These are phyloP conservation scores for Talaromyces nanjingensis DNA, from an alignment of 495 filamentous ascomycete species.

Conservation along the genomic window DNA sequence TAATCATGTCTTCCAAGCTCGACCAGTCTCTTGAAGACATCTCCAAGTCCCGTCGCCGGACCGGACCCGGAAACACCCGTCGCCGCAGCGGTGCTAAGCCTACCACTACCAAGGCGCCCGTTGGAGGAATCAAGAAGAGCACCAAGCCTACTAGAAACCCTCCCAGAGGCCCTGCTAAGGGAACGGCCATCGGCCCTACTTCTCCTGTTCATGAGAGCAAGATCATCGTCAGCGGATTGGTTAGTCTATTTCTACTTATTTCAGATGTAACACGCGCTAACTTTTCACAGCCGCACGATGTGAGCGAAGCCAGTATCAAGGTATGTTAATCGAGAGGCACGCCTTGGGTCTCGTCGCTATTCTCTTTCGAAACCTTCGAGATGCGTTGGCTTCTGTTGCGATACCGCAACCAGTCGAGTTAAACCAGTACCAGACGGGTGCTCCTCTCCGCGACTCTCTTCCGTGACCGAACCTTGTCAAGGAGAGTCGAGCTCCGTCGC, in stretches of 20 bases:
- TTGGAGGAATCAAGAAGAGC: conserved; percentile 83
- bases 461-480: conserved; percentile 27
- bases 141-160: conserved; percentile 54
- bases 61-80: conserved; percentile 46
- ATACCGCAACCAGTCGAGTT: conserved; percentile 9
- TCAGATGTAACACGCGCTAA: conserved; percentile 36
- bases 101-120: conserved; percentile 52
- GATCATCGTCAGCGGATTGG: conserved; percentile 95
- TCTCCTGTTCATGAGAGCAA: conserved; percentile 67
- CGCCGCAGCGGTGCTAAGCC: conserved; percentile 45
- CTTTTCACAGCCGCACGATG: conserved; percentile 72
- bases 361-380: conserved; percentile 39
- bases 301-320: conserved; percentile 94
- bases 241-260: conserved; percentile 40
- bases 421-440: conserved; percentile 8
- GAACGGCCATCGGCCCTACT: conserved; percentile 54
- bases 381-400: conserved; percentile 17
- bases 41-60: conserved; percentile 65
- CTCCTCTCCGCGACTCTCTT: conserved; percentile 20
- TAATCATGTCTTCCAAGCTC: conserved; percentile 84
- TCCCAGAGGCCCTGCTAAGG: conserved; percentile 55
- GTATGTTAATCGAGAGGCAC: conserved; percentile 82
- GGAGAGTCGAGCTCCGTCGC: conserved; percentile 41
- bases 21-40: conserved; percentile 96
- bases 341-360: conserved; percentile 49